These are phyloP conservation scores for Boehmeria nivea DNA, from an alignment of 306 rosid species.

Conservation along the genomic window DNA sequence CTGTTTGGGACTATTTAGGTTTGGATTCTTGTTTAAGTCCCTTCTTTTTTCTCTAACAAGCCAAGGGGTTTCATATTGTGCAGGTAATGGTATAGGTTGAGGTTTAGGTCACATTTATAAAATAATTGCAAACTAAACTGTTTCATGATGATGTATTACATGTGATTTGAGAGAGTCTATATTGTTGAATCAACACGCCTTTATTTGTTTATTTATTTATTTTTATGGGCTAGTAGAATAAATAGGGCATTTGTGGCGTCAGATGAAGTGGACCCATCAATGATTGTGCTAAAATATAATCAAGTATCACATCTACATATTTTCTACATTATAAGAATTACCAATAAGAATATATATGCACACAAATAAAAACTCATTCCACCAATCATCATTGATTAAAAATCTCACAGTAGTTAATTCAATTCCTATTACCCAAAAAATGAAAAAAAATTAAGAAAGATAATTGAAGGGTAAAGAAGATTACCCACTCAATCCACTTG, in stretches of 20 bases:
- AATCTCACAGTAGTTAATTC: not conserved
- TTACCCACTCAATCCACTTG: conserved; percentile 3
- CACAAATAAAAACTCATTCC: not conserved
- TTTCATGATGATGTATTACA: conserved; percentile 21
- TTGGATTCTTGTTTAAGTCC: conserved; percentile 27
- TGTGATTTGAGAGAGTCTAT: conserved; percentile 41
- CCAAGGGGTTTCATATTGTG: conserved; percentile 2
- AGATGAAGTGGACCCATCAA: conserved; percentile 30
- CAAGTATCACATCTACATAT: conserved; percentile 14
- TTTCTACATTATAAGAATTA: conserved; percentile 13
- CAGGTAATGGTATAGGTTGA: not conserved
- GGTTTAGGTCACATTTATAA: conserved; percentile 28
- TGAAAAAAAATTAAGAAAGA: not conserved
- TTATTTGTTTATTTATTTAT: not conserved
- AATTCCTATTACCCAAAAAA: not conserved
- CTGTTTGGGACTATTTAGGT: conserved; percentile 30
- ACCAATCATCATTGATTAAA: not conserved
- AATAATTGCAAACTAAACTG: conserved; percentile 34
- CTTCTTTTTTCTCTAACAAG: conserved; percentile 1
- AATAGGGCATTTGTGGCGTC: conserved; percentile 26
- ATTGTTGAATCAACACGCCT: conserved; percentile 29
- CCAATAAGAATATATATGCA: not conserved
- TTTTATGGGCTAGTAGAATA: not conserved
- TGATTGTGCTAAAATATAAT: conserved; percentile 18
- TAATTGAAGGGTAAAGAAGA: not conserved